Evolutionary conservation across 768 basidiomycete species (phyloP), one percentile per base, ranked within the genome.

Genomic region (Udeniomyces megalosporus): DNA sequence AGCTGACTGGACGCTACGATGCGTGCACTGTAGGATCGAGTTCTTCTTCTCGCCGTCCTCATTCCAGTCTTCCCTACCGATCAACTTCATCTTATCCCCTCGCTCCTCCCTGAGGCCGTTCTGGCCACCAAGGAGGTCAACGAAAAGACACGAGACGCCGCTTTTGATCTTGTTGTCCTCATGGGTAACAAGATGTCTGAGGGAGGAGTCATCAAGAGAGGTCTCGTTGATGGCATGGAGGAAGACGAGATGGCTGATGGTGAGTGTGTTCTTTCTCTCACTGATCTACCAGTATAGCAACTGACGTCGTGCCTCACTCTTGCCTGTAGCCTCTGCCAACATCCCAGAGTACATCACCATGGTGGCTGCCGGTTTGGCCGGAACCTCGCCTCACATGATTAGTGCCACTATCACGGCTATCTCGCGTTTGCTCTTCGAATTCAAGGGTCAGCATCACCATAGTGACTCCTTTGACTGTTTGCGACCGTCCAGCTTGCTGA

Each of bases 121-220:
- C 76, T 99, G 29, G 90, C 88, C 1, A 96, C 92, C 14, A 99
- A 99, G 72, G 93, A 99, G 71, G 88, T 91, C 3, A 93, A 93
- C 35, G 90, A 91, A 71, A 90, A 88, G 69, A 84, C 91, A 0
- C 80, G 95, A 52, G 79, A 78, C 55, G 88, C 85, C 4, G 91
- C 92, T 1, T 99, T 93, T 71, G 88, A 92, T 14, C 74, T 95
- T 49, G 78, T 97, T 54, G 80, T 97, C 12, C 80, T 81, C 7
- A 93, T 99, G 90, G 95, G 88, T 2, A 78, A 78, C 68, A 95
- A 91, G 76, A 95, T 97, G 90, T 79, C 78, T 34, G 74, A 78
- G 60, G 95, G 93, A 15, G 95, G 93, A 38, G 75, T 84, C 10
- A 86, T 96, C 34, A 83, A 82, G 71, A 78, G 85, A 51, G 78